Evolutionary conservation across 148 eudicot genomes (phyloP), one percentile per base, ranked within the genome.

Genomic region (Beta vulgaris): DNA sequence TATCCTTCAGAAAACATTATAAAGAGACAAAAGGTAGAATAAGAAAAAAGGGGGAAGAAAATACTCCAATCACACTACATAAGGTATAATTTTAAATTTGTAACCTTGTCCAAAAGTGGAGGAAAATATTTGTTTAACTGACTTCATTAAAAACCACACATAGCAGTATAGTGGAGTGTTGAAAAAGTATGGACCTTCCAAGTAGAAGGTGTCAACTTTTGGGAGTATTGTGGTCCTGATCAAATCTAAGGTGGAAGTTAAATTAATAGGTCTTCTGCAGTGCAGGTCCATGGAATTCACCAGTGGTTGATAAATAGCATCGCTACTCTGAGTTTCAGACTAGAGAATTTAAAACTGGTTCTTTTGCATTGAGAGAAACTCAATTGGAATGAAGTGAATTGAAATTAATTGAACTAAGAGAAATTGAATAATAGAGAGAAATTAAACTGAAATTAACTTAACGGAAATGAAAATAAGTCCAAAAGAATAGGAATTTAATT

Each of bases 171-270:
- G 40, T 57, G 23, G 11, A 55, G 15, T 49, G 11, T 1, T 21
- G 43, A 62, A 54, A 57, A 73, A 60, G 71, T 60, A 74, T 63
- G 59, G 67, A 43, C 68, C 29, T 69, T 31, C 72, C 59, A 71
- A 31, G 23, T 37, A 53, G 53, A 69, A 44, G 32, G 54, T 44
- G 83, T 80, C 79, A 76, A 71, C 65, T 66, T 73, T 51, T 0
- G 60, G 73, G 73, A 65, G 68, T 64, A 44, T 71, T 42, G 76
- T 70, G 79, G 79, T 80, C 79, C 79, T 71, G 73, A 51, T 76
- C 71, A 77, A 75, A 74, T 31, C 74, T 49, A 46, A 40, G 71
- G 79, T 71, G 61, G 78, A 44, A 75, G 76, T 73, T 57, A 44
- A 75, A 72, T 73, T 57, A 79, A 58, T 68, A 73, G 46, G 68